A percentile compares a stretch with the other conserved stretches of the same genome.
Evolutionary conservation across 208 protist species (phyloP).

Genomic region (Crithidia sp.): DNA sequence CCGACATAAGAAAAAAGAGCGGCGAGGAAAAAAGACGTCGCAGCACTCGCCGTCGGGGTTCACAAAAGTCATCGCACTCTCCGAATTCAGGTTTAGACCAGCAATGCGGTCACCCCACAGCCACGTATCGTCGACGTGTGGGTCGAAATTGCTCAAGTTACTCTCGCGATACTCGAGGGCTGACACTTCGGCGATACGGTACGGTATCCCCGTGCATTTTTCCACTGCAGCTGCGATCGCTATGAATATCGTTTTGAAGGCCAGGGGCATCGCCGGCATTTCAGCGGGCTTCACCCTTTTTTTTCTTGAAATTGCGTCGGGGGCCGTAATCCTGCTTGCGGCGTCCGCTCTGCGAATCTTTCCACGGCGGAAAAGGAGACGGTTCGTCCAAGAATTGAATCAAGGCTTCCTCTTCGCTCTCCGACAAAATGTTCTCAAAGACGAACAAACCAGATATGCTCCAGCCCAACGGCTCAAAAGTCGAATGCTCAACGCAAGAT

Average conservation of each 20-base stretch:
- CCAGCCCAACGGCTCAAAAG: conserved; percentile 10
- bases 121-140: conserved; percentile 92
- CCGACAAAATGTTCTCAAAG: conserved; percentile 46
- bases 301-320: conserved; percentile 88
- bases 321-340: conserved; percentile 89
- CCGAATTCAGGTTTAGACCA: conserved; percentile 72
- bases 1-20: conserved; percentile 83
- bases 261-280: conserved; percentile 55
- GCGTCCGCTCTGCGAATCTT: conserved; percentile 85
- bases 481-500: conserved; percentile 54
- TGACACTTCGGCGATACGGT: conserved; percentile 65
- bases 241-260: conserved; percentile 49
- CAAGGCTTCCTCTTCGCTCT: conserved; percentile 52
- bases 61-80: conserved; percentile 88
- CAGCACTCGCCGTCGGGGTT: conserved; percentile 45
- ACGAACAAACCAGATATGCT: conserved; percentile 54
- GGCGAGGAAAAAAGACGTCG: conserved; percentile 71
- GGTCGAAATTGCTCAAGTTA: conserved; percentile 81
- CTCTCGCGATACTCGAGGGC: conserved; percentile 73
- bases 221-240: conserved; percentile 29
- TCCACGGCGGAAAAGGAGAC: conserved; percentile 65
- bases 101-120: conserved; percentile 88
- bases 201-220: conserved; percentile 42
- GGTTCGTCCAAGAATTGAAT: conserved; percentile 71
- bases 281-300: conserved; percentile 70